These are phyloP conservation scores for Cladophialophora bantiana DNA, from an alignment of 2,329 filamentous ascomycete species.

Conservation along the genomic window DNA sequence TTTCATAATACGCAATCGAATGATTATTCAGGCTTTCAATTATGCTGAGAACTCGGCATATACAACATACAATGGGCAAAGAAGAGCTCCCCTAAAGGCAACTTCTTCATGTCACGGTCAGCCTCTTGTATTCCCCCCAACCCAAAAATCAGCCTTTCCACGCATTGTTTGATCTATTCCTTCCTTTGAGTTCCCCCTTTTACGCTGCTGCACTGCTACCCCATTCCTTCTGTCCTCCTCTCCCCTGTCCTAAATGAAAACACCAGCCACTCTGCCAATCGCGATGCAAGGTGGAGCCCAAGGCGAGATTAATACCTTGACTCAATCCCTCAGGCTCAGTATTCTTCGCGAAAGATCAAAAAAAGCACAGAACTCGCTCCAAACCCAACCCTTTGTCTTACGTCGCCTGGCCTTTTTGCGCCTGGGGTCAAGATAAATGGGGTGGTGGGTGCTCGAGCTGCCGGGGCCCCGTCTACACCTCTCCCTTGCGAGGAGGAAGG, in stretches of 20 bases:
- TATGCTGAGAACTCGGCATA: neutral
- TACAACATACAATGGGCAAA: neutral
- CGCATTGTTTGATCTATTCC: neutral
- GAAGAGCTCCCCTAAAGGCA: neutral
- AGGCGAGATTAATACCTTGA: conserved; percentile 61
- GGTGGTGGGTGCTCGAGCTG: no score
- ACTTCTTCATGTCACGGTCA: neutral
- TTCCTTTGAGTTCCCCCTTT: conserved; percentile 2
- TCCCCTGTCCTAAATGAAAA: neutral
- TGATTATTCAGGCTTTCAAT: neutral
- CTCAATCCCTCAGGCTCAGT: conserved; percentile 58
- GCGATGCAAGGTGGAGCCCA: conserved; percentile 62
- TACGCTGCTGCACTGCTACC: neutral
- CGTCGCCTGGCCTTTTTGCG: neutral
- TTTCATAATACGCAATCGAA: neutral
- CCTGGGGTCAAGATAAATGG: neutral
- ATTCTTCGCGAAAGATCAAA: conserved; percentile 60
- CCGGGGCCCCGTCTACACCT: no score
- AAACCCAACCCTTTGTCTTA: neutral
- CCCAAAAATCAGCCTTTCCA: neutral
- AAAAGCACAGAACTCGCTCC: neutral
- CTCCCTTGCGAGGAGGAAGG: no score
- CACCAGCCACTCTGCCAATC: conserved; percentile 41
- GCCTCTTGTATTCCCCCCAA: neutral
- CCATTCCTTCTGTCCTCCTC: neutral